phyloP scores from a whole-genome alignment of 208 protist species.

The Histomonas meleagridis region DNA sequence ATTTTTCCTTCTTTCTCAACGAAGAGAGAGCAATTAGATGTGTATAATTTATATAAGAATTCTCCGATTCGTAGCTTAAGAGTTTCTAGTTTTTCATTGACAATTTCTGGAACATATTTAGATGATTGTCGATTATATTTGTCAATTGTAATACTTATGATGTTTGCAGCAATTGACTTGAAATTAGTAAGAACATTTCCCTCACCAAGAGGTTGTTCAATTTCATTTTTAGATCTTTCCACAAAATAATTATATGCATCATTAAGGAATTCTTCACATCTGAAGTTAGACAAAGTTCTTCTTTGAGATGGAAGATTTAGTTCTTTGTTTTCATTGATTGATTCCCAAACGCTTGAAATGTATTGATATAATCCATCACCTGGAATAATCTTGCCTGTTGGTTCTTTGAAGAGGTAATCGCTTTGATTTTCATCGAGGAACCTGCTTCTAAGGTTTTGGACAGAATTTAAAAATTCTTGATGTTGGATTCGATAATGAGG shows the following conservation, averaged over 20 bases:
- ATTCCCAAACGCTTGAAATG: constrained; percentile 35
- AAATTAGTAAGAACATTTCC: background rate
- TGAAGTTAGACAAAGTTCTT: constrained; percentile 38
- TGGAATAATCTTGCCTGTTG: constrained; percentile 38
- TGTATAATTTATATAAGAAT: background rate
- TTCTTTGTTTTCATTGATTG: constrained; percentile 35
- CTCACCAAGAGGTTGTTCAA: background rate
- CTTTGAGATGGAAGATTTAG: constrained; percentile 42
- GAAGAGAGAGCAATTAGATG: background rate
- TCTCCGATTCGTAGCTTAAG: background rate
- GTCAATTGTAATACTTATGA: background rate
- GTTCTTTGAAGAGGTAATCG: background rate
- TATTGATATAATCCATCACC: constrained; percentile 37
- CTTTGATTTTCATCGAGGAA: background rate
- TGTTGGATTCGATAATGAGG: constrained; percentile 6
- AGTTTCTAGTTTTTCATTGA: background rate
- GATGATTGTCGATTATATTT: background rate
- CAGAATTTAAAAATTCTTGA: background rate
- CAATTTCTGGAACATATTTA: constrained; percentile 5
- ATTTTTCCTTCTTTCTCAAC: background rate
- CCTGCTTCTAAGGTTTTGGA: background rate
- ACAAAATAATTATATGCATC: background rate
- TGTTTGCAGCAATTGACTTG: background rate
- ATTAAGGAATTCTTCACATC: constrained; percentile 41
- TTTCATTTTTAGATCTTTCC: background rate